Evolutionary conservation across 176 grass and related monocot genomes (phyloP).

Genomic region (Pontederia crassipes): DNA sequence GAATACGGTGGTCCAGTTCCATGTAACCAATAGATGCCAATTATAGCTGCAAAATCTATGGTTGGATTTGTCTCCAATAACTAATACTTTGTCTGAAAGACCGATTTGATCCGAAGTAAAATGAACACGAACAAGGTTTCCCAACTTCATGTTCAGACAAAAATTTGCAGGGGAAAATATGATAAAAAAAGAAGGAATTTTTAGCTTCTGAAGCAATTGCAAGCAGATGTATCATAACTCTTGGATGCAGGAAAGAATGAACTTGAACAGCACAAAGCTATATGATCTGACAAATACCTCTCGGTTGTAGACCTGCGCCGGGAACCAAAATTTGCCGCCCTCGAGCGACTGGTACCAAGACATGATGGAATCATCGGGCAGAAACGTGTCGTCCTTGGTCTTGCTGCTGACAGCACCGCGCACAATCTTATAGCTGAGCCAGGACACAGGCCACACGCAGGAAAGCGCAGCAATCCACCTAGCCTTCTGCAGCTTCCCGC

Average conservation of each 20-base stretch:
- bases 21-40: too few relatives aligned
- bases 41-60: too few relatives aligned
- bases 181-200: too few relatives aligned
- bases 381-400: constrained; percentile 6
- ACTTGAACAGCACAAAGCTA: not conserved
- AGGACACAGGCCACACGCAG: constrained; percentile 77
- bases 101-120: too few relatives aligned
- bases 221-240: too few relatives aligned
- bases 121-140: too few relatives aligned
- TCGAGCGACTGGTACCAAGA: constrained; percentile 81
- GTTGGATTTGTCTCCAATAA: too few relatives aligned
- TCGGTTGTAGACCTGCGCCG: constrained; percentile 95
- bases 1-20: too few relatives aligned
- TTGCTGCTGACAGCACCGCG: constrained; percentile 4
- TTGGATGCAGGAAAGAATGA: not conserved
- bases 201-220: too few relatives aligned
- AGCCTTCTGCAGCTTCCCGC: constrained; percentile 18
- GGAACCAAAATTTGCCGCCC: constrained; percentile 81
- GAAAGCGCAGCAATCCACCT: constrained; percentile 56
- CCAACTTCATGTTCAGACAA: too few relatives aligned
- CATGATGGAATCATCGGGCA: constrained; percentile 65
- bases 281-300: constrained; percentile 46
- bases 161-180: too few relatives aligned
- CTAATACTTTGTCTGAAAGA: too few relatives aligned
- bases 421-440: constrained; percentile 43